Percentiles rank a stretch among this genome's conserved stretches.
phyloP scores from a whole-genome alignment of 441 rosid species.

The Pelargonium fulgidum region DNA sequence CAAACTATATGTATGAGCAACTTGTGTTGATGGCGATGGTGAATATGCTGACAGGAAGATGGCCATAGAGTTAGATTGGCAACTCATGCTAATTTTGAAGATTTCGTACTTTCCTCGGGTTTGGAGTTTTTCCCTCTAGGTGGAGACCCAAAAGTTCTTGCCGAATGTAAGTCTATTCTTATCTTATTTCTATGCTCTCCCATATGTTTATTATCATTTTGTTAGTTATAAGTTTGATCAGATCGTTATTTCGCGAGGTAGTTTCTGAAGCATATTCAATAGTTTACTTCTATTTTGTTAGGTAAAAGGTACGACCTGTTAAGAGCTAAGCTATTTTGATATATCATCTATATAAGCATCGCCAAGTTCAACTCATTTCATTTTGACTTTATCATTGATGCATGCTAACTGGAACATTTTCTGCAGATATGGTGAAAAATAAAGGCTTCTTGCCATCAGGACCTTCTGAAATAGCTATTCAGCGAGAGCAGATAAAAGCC shows the following conservation, averaged over 20 bases:
- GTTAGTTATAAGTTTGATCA: neutral
- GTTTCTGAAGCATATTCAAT: no score
- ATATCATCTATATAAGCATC: no score
- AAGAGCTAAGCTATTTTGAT: no score
- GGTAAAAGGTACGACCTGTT: no score
- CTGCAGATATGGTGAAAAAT: slow-evolving; percentile 26
- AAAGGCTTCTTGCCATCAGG: slow-evolving; percentile 50
- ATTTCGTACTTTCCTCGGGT: slow-evolving; percentile 47
- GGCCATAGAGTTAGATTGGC: slow-evolving; percentile 64
- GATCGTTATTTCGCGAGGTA: no score
- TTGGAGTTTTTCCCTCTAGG: slow-evolving; percentile 56
- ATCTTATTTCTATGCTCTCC: neutral
- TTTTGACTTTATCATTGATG: neutral
- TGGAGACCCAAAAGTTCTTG: slow-evolving; percentile 61
- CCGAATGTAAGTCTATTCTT: slow-evolving; percentile 38
- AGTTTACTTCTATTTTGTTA: no score
- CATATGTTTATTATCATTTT: neutral
- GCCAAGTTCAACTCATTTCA: no score
- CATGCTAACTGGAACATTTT: neutral
- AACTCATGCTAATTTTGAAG: slow-evolving; percentile 52
- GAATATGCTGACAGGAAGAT: slow-evolving; percentile 37
- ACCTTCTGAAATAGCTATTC: slow-evolving; percentile 38
- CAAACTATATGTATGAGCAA: neutral
- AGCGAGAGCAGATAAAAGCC: slow-evolving; percentile 37
- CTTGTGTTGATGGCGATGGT: slow-evolving; percentile 7